phyloP scores from a whole-genome alignment of 257 asterid genomes.

The Nicotiana knightiana region DNA sequence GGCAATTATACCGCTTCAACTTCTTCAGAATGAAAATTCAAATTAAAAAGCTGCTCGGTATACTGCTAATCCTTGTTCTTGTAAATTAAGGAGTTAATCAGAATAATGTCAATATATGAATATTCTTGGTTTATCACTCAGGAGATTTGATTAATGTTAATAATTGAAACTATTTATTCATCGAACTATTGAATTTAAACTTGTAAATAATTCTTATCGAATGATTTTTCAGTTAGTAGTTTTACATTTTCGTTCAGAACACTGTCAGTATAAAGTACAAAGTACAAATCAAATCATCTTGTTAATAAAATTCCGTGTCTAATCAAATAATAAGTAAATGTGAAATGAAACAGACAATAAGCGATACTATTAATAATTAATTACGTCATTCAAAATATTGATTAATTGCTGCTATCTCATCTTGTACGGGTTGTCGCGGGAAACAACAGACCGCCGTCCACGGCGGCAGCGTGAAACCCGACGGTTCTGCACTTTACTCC shows the following conservation, averaged over 20 bases:
- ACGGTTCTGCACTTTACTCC: constrained; percentile 53
- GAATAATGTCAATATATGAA: too few species aligned
- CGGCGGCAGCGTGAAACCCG: constrained; percentile 47
- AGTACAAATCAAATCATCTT: not conserved
- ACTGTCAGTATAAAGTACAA: not conserved
- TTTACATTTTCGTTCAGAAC: too few species aligned
- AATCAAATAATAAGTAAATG: not conserved
- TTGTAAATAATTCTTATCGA: too few species aligned
- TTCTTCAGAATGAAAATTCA: not conserved
- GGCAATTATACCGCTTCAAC: not conserved
- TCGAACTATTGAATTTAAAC: too few species aligned
- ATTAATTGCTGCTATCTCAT: constrained; percentile 5
- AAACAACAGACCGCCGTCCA: constrained; percentile 25
- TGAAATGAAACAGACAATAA: not conserved
- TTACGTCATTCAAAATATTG: not conserved
- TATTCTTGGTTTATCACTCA: too few species aligned
- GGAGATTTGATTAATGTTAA: too few species aligned
- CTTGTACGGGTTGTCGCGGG: constrained; percentile 49
- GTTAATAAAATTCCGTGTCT: not conserved
- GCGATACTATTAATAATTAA: not conserved
- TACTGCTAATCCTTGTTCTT: too few species aligned
- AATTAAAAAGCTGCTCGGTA: not conserved
- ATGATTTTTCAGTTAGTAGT: too few species aligned
- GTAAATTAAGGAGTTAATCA: too few species aligned
- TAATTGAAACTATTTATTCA: too few species aligned